Evolutionary conservation across 768 basidiomycete species (phyloP).

Genomic region (Amanita pallidorosea): DNA sequence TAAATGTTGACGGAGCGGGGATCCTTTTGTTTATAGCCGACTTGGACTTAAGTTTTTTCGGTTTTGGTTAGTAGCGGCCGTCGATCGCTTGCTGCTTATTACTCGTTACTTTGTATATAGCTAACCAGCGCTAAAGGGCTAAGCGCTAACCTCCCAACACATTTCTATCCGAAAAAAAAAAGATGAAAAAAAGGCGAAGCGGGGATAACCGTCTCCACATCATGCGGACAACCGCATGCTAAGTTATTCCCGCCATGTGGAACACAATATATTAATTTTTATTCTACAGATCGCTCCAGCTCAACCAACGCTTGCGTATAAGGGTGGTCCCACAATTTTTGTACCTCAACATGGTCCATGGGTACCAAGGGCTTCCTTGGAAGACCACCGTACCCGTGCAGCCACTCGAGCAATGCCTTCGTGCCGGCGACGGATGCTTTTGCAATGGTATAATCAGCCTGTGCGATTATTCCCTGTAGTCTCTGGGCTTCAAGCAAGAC

Average conservation of each 20-base stretch:
- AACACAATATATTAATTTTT: too few species aligned
- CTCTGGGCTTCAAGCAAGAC: slow-evolving; percentile 58
- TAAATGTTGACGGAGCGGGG: neutral
- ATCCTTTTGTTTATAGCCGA: too few species aligned
- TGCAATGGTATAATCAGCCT: slow-evolving; percentile 71
- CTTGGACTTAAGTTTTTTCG: too few species aligned
- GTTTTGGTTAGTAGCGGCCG: too few species aligned
- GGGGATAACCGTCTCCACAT: neutral
- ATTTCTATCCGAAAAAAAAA: too few species aligned
- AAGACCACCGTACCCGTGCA: slow-evolving; percentile 72
- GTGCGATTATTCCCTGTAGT: slow-evolving; percentile 73
- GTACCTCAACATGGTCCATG: slow-evolving; percentile 41
- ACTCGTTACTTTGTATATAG: too few species aligned
- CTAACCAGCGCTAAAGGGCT: too few species aligned
- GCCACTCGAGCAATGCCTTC: slow-evolving; percentile 66
- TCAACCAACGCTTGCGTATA: slow-evolving; percentile 60
- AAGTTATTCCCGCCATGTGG: neutral
- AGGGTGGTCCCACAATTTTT: slow-evolving; percentile 60
- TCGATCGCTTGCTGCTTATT: too few species aligned
- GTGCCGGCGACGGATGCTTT: slow-evolving; percentile 72
- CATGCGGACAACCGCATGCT: neutral
- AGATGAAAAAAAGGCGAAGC: neutral
- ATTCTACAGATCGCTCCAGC: slow-evolving; percentile 29
- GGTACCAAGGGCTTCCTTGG: slow-evolving; percentile 74
- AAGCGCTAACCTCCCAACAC: too few species aligned